Evolutionary conservation across 2,329 filamentous ascomycete species (phyloP), one percentile per base, ranked within the genome.

Genomic region (Chaetomium sp.): DNA sequence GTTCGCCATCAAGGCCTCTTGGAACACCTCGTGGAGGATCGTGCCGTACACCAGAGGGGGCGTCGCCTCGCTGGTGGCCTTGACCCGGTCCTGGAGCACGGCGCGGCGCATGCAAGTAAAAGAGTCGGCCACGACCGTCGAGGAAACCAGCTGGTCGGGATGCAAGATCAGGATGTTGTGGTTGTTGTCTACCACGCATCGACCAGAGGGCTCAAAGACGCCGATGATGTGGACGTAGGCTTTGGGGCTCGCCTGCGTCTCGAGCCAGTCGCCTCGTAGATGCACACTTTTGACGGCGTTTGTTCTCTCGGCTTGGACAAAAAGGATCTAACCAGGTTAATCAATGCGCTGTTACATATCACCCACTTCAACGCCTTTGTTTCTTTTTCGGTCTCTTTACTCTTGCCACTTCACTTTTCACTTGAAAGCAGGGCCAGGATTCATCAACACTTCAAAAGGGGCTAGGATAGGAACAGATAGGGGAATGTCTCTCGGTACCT

Each of bases 61-160:
- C 45, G 85, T 89, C 2, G 89, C 80, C 61, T 90, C 88, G 65
- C 86, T 87, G 0, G 91, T 92, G 7, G 90, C 89, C 71, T 97
- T 97, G 64, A 99, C 87, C 36, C 94, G 86, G 69, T 99, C 92
- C 70, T 97, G 91, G 33, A 99, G 80, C 1, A 97, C 92, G 35
- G 94, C 91, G 61, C 92, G 87, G 14, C 94, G 87, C 68, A 88
- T 86, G 68, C 94, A 99, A 32, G 85, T 86, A 68, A 97, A 96
- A 0, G 94, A 96, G 70, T 99, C 94, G n/a, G 91, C 91, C 44
- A 99, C 88, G 5, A 95, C 90, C 0, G 94, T 97, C 2, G 94
- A 88, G 2, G 94, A 97, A 52, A 99, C 87, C 37, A 99, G 80
- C 71, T 97, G 91, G 66, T 99, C 94, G 0, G 94, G 94, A 66